Base-by-base conservation (phyloP, 148 eudicot genomes). In the Rhododendron vialii region DNA sequence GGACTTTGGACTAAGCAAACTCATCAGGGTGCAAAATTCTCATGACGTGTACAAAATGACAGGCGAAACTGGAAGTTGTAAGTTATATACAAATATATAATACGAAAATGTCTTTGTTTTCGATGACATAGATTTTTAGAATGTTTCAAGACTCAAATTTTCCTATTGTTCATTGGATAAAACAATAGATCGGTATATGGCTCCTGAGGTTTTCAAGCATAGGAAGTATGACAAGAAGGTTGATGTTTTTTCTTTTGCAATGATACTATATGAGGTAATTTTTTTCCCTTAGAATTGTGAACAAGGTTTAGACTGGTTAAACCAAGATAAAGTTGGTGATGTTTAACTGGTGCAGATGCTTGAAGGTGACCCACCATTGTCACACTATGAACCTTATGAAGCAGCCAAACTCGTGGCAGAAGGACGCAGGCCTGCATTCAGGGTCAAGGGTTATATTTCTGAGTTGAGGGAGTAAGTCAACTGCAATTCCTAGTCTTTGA, bases 51-150 rank as follows among this genome's bases (percentile, higher is more conserved):
- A 97, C 92, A 95, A 95, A 89, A 90, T 97, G 98, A 97, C 99
- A 78, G 99, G 99, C 35, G 99, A 97, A 89, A 95, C 99, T 74
- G 99, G 99, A 91, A 97, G 99, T 93, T 97, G 99, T 97, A 88
- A 92, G 98, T 91, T 71, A 45, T 43, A 47, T 38, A 57, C 43
- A 74, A 5, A 35, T 74, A 35, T 74, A 6, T 14, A 36, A 1
- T 26, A 69, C 18, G 17, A 3, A 45, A 26, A 11, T 45, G 17
- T 10, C 1, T 57, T n/a, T 43, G 26, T 61, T 85, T 57, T 77
- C 12, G 48, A 24, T 57, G 43, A 38, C 6, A 85, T 0, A 55
- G 61, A 5, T 55, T 55, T 17, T 59, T 17, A 84, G 22, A 69
- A 53, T 67, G 81, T 85, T 87, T 81, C 50, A 43, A 74, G 33